phyloP scores from a whole-genome alignment of 176 grass and related monocot species.

The Aegilops umbellulata region DNA sequence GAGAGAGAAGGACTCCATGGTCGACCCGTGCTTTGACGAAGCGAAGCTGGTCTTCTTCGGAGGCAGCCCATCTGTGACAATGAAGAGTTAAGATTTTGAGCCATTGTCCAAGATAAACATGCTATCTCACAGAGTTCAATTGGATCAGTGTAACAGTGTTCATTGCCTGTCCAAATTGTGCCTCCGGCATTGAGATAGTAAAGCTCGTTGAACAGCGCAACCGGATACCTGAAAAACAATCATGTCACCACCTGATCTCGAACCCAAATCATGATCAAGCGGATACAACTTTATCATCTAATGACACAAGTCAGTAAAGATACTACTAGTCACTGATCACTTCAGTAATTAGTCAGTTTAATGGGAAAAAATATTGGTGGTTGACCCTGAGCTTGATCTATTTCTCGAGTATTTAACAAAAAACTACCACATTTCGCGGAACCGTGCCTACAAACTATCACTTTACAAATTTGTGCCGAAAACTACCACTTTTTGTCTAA shows the following conservation, averaged over 20 bases:
- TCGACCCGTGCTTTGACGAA: constrained; percentile 16
- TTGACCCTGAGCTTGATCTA: not conserved
- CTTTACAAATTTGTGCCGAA: too few relatives aligned
- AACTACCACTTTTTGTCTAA: too few relatives aligned
- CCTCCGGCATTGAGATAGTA: constrained; percentile 74
- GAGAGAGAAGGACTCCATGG: constrained; percentile 39
- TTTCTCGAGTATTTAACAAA: too few relatives aligned
- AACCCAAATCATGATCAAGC: not conserved
- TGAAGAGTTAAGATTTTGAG: not conserved
- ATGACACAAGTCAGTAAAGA: not conserved
- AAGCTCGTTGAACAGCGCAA: constrained; percentile 65
- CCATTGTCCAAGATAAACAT: not conserved
- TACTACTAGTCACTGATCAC: not conserved
- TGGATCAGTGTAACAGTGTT: not conserved
- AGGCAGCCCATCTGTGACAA: constrained; percentile 47
- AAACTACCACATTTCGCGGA: too few relatives aligned
- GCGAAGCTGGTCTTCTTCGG: constrained; percentile 46
- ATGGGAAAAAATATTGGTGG: too few relatives aligned
- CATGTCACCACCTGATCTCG: not conserved
- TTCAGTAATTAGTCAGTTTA: not conserved
- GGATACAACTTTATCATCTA: not conserved
- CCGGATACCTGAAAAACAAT: constrained; percentile 44
- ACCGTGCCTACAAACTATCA: too few relatives aligned
- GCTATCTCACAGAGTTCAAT: not conserved
- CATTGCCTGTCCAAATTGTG: constrained; percentile 61